Evolutionary conservation across 2,329 filamentous ascomycete genomes (phyloP), one percentile per base, ranked within the genome.

Genomic region (Aspergillus proliferans): DNA sequence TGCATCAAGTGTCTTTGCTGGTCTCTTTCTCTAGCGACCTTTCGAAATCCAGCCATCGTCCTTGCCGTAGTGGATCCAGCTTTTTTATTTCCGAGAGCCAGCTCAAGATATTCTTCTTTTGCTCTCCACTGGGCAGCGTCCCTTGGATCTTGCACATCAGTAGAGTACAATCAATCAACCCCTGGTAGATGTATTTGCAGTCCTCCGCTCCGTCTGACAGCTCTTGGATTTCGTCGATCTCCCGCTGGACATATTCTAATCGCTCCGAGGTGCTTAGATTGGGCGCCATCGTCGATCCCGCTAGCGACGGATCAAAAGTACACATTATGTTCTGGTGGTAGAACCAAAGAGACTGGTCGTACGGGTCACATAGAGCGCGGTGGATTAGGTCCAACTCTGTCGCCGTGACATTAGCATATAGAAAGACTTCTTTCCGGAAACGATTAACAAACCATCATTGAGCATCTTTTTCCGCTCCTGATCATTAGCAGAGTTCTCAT

Each of bases 321-420:
- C 83, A 80, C 72, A 96, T 83, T 49, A 96, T 74, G 62, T 86
- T 95, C 59, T 93, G 87, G 67, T 97, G 90, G 64, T 98, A 97
- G 69, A 94, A 95, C 91, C 93, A 98, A 5, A 96, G 77, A 15
- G 90, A 95, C 65, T 97, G 92, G 64, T 97, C 92, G 58, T 95
- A 90, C 0, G 92, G 90, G 50, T 94, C 91, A 34, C 90, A 93
- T 44, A 97, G 76, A 0, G 87, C 91, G 49, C 85, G 80, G 48
- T 86, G 83, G 22, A 95, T 84, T 40, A 88, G 73, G 22, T 80
- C 76, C 45, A 97, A 76, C 71, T 98, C 93, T 80, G 49, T 43
- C 15, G 44, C 19, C 43, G 49, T 14, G 44, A 38, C 38, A 42
- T 48, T 26, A 47, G 39, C 30, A 54, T 49, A 28, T 43, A 21